Conservation (phyloP, 768 basidiomycete species). For the Mycena amicta region DNA sequence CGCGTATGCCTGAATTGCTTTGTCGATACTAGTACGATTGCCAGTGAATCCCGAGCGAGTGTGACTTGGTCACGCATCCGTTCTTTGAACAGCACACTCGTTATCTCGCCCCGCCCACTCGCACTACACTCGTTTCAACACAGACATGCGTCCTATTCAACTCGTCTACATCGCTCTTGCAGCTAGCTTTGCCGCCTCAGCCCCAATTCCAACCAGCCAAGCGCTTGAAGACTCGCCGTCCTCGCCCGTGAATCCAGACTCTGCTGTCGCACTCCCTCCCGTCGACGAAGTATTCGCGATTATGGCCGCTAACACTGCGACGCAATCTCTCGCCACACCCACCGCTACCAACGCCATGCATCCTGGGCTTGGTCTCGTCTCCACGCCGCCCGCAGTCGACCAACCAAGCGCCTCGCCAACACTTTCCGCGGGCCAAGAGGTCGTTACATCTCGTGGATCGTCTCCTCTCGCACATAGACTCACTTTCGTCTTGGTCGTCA, state of each 20-base stretch:
- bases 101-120: neutral
- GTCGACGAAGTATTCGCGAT: slow-evolving; percentile 14
- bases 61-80: neutral
- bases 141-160: slow-evolving; percentile 9
- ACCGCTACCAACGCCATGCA: slow-evolving; percentile 4
- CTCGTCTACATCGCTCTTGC: slow-evolving; percentile 12
- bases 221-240: neutral
- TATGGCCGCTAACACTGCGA: slow-evolving; percentile 10
- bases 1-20: neutral
- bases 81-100: neutral
- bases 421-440: neutral
- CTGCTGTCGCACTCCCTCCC: slow-evolving; percentile 9
- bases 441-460: neutral
- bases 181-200: slow-evolving; percentile 13
- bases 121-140: neutral
- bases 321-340: slow-evolving; percentile 4
- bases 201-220: slow-evolving; percentile 1
- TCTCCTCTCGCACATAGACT: slow-evolving; percentile 4
- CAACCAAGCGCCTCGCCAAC: slow-evolving; percentile 2
- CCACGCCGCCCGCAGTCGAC: slow-evolving; percentile 8
- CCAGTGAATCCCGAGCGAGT: too few relatives aligned
- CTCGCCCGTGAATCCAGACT: neutral
- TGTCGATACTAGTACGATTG: neutral
- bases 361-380: slow-evolving; percentile 8
- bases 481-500: slow-evolving; percentile 14